Percentiles rank a stretch among this genome's conserved stretches.
Evolutionary conservation across 2,329 filamentous ascomycete genomes (phyloP).

Genomic region (Ophiocordyceps robertsii): DNA sequence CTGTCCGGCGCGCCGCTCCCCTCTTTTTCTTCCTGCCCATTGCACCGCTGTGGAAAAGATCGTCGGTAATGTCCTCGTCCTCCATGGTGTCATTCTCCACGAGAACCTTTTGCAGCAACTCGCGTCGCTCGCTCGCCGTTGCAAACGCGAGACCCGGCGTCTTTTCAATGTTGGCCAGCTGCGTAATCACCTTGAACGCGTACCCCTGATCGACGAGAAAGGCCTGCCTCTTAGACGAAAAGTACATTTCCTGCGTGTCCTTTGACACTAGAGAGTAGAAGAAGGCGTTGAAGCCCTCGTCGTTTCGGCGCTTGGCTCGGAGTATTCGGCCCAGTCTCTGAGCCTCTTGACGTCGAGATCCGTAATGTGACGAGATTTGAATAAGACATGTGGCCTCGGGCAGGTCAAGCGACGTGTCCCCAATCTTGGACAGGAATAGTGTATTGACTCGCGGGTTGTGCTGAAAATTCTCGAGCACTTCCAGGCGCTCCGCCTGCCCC

Average conservation of each 20-base stretch:
- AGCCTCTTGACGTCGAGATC: slow-evolving; percentile 90
- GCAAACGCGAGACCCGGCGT: slow-evolving; percentile 70
- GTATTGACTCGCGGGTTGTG: slow-evolving; percentile 84
- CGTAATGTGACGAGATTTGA: slow-evolving; percentile 95
- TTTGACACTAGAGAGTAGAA: slow-evolving; percentile 97
- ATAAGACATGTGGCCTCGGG: slow-evolving; percentile 95
- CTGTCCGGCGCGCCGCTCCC: slow-evolving; percentile 59
- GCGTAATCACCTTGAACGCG: slow-evolving; percentile 97
- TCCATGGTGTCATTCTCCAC: slow-evolving; percentile 72
- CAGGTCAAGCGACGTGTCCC: slow-evolving; percentile 92
- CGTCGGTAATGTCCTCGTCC: slow-evolving; percentile 49
- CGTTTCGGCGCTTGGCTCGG: slow-evolving; percentile 86
- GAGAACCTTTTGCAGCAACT: slow-evolving; percentile 78
- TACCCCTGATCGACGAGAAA: slow-evolving; percentile 98
- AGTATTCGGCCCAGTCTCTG: slow-evolving; percentile 88
- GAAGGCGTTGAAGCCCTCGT: slow-evolving; percentile 97
- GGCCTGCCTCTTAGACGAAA: slow-evolving; percentile 89
- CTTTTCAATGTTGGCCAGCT: slow-evolving; percentile 79
- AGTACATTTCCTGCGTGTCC: slow-evolving; percentile 96
- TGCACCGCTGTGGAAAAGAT: slow-evolving; percentile 25
- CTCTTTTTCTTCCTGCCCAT: slow-evolving; percentile 38
- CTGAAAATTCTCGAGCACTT: slow-evolving; percentile 88
- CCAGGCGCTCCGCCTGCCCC: slow-evolving; percentile 69
- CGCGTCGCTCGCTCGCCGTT: slow-evolving; percentile 65
- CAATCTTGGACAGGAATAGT: slow-evolving; percentile 93